Evolutionary conservation across 352 stramenopile species (phyloP).

Genomic region (Pythium insidiosum): DNA sequence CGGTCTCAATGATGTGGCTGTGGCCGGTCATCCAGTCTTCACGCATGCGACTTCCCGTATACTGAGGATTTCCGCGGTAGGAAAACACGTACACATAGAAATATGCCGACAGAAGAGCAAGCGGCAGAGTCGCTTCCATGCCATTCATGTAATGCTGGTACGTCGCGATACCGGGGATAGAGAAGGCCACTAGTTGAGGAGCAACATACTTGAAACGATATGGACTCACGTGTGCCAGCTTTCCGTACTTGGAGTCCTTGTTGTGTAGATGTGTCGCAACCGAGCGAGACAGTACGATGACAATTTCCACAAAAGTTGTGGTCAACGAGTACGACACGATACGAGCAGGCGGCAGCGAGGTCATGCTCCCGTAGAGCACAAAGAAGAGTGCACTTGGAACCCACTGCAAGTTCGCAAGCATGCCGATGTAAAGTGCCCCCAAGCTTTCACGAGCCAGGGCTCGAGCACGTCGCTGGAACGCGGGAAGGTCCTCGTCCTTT

Average conservation of each 20-base stretch:
- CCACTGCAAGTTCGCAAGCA: conserved; percentile 60
- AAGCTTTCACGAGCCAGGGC: conserved; percentile 49
- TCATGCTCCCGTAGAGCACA: conserved; percentile 38
- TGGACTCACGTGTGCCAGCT: conserved; percentile 31
- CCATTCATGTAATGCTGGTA: conserved; percentile 46
- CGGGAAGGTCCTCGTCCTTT: background rate
- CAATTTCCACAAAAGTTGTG: conserved; percentile 29
- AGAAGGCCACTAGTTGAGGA: conserved; percentile 23
- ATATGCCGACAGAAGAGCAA: conserved; percentile 34
- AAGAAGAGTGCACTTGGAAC: conserved; percentile 48
- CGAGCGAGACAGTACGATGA: conserved; percentile 49
- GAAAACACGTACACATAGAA: conserved; percentile 64
- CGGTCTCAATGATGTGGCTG: conserved; percentile 44
- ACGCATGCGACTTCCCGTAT: conserved; percentile 47
- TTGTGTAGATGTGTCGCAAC: conserved; percentile 52
- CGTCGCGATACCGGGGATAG: conserved; percentile 31
- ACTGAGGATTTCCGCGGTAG: conserved; percentile 55
- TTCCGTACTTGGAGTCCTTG: conserved; percentile 43
- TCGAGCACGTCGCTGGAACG: conserved; percentile 19
- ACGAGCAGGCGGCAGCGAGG: conserved; percentile 22
- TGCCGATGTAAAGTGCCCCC: conserved; percentile 32
- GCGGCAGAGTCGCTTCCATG: conserved; percentile 28
- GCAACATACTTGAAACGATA: conserved; percentile 53
- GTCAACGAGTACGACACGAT: conserved; percentile 34
- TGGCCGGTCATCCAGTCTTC: conserved; percentile 25